phyloP scores from a whole-genome alignment of 805 yeast species.

The Teunomyces panamensis region DNA sequence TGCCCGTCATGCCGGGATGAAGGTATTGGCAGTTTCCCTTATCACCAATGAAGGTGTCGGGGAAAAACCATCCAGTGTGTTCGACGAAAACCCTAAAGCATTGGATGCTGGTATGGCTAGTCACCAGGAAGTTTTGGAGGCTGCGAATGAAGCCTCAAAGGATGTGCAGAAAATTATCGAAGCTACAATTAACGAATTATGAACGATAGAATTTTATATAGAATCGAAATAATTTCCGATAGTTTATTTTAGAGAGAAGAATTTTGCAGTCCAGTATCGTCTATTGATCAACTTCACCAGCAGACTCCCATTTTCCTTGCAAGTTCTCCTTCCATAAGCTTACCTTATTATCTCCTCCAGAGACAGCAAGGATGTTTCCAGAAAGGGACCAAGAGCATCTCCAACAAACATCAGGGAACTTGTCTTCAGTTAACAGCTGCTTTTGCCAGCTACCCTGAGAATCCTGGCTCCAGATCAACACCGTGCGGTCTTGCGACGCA shows the following conservation, averaged over 20 bases:
- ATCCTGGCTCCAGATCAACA: constrained; percentile 92
- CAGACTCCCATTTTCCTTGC: constrained; percentile 92
- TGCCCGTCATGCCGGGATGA: constrained; percentile 84
- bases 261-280: neutral
- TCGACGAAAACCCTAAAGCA: constrained; percentile 50
- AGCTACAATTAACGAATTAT: constrained; percentile 51
- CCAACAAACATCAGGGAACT: constrained; percentile 97
- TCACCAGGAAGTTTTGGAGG: constrained; percentile 87
- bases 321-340: constrained; percentile 95
- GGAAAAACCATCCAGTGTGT: constrained; percentile 64
- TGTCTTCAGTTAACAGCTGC: constrained; percentile 67
- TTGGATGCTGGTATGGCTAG: constrained; percentile 76
- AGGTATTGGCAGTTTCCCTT: constrained; percentile 78
- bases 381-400: constrained; percentile 96
- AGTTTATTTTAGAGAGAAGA: neutral
- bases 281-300: constrained; percentile 91
- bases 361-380: constrained; percentile 91
- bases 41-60: constrained; percentile 82
- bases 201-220: constrained; percentile 6
- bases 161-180: constrained; percentile 75
- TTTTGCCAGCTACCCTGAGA: constrained; percentile 74
- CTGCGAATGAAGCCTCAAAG: constrained; percentile 73
- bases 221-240: neutral
- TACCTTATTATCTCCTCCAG: constrained; percentile 95
- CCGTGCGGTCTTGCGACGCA: constrained; percentile 95